phyloP scores from a whole-genome alignment of 805 yeast genomes.

The Kodamaea sagamina region DNA sequence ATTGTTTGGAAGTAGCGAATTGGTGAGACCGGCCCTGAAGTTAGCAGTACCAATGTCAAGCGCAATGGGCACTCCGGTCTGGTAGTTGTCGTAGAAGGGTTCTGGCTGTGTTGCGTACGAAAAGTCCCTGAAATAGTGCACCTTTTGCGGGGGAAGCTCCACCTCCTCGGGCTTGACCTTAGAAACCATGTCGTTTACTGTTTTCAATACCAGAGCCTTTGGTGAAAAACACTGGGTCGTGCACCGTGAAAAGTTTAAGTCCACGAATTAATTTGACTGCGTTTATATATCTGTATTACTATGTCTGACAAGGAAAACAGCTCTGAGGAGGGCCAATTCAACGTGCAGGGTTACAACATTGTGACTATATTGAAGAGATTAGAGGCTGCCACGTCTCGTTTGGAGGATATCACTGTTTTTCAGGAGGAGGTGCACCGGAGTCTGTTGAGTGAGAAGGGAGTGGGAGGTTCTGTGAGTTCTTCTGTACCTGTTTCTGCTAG shows the following conservation, averaged over 20 bases:
- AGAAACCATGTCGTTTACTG: conserved; percentile 7
- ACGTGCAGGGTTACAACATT: conserved; percentile 81
- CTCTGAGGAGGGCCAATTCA: conserved; percentile 46
- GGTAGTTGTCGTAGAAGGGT: conserved; percentile 51
- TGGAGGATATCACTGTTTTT: conserved; percentile 82
- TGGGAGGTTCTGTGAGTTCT: not conserved
- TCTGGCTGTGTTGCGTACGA: conserved; percentile 40
- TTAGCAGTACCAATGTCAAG: conserved; percentile 78
- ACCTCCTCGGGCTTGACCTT: conserved; percentile 13
- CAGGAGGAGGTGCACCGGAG: conserved; percentile 59
- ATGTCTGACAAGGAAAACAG: conserved; percentile 24
- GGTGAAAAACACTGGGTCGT: not conserved
- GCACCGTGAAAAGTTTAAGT: conserved; percentile 1
- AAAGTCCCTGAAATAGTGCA: conserved; percentile 46
- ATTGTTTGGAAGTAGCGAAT: conserved; percentile 50
- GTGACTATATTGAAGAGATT: conserved; percentile 72
- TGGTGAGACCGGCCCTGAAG: conserved; percentile 61
- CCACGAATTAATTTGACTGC: conserved; percentile 5
- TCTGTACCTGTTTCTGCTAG: not conserved
- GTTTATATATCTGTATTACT: conserved; percentile 1
- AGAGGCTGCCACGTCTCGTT: conserved; percentile 90
- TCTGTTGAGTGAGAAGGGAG: conserved; percentile 1
- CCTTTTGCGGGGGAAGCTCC: conserved; percentile 43
- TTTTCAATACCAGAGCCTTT: conserved; percentile 1
- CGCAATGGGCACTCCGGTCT: conserved; percentile 71